Evolutionary conservation across 2,329 filamentous ascomycete genomes (phyloP).

Genomic region (Pseudocercospora eumusae): DNA sequence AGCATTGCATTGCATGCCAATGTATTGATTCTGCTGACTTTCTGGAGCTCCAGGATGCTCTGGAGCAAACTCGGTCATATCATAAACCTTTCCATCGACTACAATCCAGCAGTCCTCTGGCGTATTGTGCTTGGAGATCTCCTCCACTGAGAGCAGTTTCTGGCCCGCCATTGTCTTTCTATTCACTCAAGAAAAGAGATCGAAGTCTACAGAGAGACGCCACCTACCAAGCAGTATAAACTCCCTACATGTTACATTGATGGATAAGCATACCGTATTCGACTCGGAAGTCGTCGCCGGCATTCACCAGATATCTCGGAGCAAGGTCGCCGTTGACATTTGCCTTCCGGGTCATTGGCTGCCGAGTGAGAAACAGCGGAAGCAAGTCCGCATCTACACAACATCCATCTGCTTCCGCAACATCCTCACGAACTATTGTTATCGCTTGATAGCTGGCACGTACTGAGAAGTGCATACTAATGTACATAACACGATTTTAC

Average conservation of each 20-base stretch:
- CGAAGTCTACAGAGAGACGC: background rate
- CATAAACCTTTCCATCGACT: constrained; percentile 66
- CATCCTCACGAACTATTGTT: background rate
- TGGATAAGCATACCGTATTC: background rate
- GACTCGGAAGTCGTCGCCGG: constrained; percentile 1
- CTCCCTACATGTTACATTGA: background rate
- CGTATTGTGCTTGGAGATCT: constrained; percentile 37
- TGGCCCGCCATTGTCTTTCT: constrained; percentile 19
- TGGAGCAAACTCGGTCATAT: constrained; percentile 66
- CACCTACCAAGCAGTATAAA: background rate
- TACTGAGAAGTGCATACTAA: background rate
- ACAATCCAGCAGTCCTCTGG: constrained; percentile 61
- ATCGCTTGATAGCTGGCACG: background rate
- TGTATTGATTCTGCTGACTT: constrained; percentile 40
- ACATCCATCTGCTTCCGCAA: background rate
- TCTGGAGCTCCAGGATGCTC: constrained; percentile 62
- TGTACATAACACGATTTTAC: background rate
- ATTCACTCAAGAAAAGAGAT: background rate
- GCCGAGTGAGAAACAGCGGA: background rate
- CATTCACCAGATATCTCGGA: background rate
- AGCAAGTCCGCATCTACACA: background rate
- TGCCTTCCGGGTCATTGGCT: background rate
- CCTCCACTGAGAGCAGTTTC: constrained; percentile 29
- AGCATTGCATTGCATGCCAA: constrained; percentile 3
- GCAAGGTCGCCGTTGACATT: background rate